These are phyloP conservation scores for Starmerella asiatica DNA, from an alignment of 805 yeast genomes.

Conservation along the genomic window DNA sequence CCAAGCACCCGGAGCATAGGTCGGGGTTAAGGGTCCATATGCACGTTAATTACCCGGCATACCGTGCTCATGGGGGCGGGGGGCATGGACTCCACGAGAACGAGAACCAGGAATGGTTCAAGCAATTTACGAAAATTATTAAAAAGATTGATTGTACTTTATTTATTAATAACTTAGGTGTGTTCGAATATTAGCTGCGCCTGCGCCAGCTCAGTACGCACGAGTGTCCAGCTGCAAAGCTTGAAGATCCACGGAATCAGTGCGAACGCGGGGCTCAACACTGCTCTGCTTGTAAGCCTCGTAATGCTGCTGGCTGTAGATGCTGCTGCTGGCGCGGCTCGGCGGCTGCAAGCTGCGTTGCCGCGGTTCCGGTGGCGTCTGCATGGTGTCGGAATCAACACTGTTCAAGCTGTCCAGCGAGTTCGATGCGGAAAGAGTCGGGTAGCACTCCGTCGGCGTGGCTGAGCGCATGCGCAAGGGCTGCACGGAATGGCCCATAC, in stretches of 20 bases:
- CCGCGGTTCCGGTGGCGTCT: slow-evolving; percentile 14
- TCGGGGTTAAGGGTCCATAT: too few relatives aligned
- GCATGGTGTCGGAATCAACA: slow-evolving; percentile 14
- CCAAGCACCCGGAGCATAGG: too few relatives aligned
- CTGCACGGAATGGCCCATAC: slow-evolving; percentile 3
- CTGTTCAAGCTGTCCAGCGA: slow-evolving; percentile 21
- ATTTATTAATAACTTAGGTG: too few relatives aligned
- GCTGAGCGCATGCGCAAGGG: slow-evolving; percentile 11
- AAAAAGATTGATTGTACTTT: too few relatives aligned
- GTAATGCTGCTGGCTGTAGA: background rate
- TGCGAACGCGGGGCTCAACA: background rate
- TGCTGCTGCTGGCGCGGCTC: slow-evolving; percentile 2
- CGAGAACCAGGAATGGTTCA: too few relatives aligned
- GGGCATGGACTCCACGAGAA: too few relatives aligned
- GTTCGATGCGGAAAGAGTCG: slow-evolving; percentile 20
- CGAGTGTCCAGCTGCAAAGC: background rate
- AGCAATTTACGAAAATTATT: too few relatives aligned
- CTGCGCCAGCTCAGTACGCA: background rate
- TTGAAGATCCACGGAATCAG: background rate
- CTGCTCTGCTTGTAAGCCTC: background rate
- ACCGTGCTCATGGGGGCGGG: too few relatives aligned
- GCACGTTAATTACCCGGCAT: too few relatives aligned
- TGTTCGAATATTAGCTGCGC: too few relatives aligned
- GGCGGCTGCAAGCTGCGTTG: background rate
- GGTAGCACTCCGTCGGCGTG: slow-evolving; percentile 11